These are phyloP conservation scores for Gryganskiella cystojenkinii DNA, from an alignment of 192 early-diverging fungal species.

Conservation along the genomic window DNA sequence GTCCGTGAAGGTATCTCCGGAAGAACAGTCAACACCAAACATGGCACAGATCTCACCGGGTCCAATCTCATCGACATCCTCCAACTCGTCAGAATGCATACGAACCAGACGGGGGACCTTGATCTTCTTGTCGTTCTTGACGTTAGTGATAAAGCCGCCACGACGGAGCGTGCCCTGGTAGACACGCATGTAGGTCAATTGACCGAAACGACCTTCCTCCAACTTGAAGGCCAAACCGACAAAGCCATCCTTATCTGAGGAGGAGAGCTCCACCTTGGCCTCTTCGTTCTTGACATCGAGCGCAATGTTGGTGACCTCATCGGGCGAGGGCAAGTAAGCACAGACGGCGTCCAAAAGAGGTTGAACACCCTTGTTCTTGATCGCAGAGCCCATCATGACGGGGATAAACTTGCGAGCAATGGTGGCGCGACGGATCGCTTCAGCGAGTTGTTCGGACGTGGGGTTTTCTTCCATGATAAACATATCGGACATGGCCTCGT, in stretches of 20 bases:
- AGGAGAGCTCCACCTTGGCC: conserved; percentile 64
- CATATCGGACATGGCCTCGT: conserved; percentile 86
- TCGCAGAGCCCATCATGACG: conserved; percentile 87
- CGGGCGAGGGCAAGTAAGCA: conserved; percentile 77
- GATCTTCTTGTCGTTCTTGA: conserved; percentile 90
- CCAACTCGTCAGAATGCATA: conserved; percentile 99
- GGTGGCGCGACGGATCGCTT: conserved; percentile 83
- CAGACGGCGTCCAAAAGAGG: conserved; percentile 77
- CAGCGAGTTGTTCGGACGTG: conserved; percentile 72
- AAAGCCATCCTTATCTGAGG: conserved; percentile 77
- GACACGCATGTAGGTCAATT: conserved; percentile 96
- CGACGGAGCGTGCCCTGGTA: conserved; percentile 93
- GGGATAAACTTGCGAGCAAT: conserved; percentile 84
- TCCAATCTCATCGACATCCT: conserved; percentile 93
- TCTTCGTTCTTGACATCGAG: conserved; percentile 78
- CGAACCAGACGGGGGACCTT: conserved; percentile 96
- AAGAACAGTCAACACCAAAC: conserved; percentile 97
- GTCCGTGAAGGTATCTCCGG: conserved; percentile 97
- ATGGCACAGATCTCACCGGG: conserved; percentile 98
- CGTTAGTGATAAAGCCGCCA: conserved; percentile 89
- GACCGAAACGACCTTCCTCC: conserved; percentile 95
- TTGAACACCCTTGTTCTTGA: conserved; percentile 88
- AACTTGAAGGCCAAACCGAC: conserved; percentile 91
- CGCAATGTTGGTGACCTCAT: conserved; percentile 78
- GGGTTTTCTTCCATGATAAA: conserved; percentile 82